phyloP scores from a whole-genome alignment of 2,329 filamentous ascomycete genomes.

The Sclerotinia trifoliorum region DNA sequence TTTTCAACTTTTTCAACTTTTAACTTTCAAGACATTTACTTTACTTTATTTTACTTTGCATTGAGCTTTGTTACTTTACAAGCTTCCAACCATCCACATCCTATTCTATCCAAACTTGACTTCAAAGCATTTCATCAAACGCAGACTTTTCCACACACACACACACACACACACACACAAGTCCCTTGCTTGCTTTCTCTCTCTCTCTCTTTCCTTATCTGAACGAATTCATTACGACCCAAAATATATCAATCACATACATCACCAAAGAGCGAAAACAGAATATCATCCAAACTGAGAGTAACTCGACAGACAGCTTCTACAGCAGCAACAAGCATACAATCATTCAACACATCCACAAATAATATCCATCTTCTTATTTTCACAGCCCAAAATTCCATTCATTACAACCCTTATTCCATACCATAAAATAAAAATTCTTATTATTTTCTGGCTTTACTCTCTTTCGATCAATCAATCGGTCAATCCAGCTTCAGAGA shows the following conservation, averaged over 20 bases:
- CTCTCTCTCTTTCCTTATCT: background rate
- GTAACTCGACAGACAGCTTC: slow-evolving; percentile 6
- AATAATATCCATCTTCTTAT: background rate
- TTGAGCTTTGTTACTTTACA: background rate
- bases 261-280: background rate
- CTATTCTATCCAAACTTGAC: background rate
- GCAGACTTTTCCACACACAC: background rate
- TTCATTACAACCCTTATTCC: background rate
- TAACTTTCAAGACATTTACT: background rate
- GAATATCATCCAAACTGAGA: slow-evolving; percentile 5
- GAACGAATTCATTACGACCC: background rate
- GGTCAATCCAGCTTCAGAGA: background rate
- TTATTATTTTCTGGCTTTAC: background rate
- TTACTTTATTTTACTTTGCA: background rate
- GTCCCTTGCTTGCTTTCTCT: background rate
- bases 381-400: background rate
- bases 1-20: too few species aligned
- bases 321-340: slow-evolving; percentile 9
- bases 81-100: background rate
- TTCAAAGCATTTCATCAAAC: background rate
- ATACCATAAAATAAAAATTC: background rate
- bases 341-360: background rate
- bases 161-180: background rate
- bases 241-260: background rate
- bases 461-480: slow-evolving; percentile 1